A percentile compares a stretch with the other conserved stretches of the same genome.
Conservation (phyloP, 345 rosid species). For the Jatropha curcas region DNA sequence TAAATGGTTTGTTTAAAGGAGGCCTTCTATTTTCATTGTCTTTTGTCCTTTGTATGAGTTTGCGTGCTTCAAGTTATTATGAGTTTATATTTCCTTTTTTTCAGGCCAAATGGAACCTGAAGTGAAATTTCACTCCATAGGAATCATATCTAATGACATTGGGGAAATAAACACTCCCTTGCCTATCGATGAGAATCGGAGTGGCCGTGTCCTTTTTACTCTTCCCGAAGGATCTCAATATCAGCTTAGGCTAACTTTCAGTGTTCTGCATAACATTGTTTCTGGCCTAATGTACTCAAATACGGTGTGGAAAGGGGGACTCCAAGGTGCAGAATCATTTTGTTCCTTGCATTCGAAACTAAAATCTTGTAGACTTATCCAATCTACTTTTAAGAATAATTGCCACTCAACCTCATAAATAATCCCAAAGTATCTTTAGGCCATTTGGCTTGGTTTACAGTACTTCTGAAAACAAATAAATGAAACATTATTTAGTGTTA, state of each 20-base stretch:
- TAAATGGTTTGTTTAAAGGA: conserved; percentile 33
- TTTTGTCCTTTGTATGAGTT: neutral
- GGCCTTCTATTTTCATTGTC: neutral
- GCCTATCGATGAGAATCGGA: conserved; percentile 35
- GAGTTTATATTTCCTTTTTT: conserved; percentile 10
- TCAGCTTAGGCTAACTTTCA: conserved; percentile 48
- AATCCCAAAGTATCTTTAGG: neutral
- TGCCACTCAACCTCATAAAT: neutral
- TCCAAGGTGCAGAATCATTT: conserved; percentile 39
- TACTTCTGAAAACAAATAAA: neutral
- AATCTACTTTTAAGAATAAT: neutral
- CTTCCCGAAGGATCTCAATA: conserved; percentile 53
- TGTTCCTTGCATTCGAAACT: conserved; percentile 6
- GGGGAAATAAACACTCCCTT: conserved; percentile 45
- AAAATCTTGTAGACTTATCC: neutral
- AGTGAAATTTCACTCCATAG: conserved; percentile 52
- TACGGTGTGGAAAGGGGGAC: conserved; percentile 51
- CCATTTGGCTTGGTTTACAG: neutral
- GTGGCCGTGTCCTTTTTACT: conserved; percentile 32
- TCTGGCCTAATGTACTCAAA: conserved; percentile 51
- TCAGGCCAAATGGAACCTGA: conserved; percentile 54
- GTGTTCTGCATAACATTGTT: conserved; percentile 55
- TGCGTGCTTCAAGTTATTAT: neutral
- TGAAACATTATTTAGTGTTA: neutral
- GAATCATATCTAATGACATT: conserved; percentile 48